A percentile compares a stretch with the other conserved stretches of the same genome.
Conservation (phyloP, 140 eudicot species). For the Bidens hawaiensis region DNA sequence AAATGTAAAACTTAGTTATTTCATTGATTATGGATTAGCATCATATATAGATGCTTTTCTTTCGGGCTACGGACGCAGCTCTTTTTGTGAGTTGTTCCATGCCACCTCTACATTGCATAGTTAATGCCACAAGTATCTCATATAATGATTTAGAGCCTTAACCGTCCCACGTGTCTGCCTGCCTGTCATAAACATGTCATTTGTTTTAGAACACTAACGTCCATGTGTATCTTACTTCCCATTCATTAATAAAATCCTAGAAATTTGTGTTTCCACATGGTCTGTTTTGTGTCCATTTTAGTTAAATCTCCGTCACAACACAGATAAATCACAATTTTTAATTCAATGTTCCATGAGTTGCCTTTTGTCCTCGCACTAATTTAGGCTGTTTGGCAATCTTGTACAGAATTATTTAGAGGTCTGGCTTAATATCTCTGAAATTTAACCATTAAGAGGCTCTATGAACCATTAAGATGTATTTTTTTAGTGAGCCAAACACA, state of each 20-base stretch:
- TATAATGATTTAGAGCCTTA: not conserved
- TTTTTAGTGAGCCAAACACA: no score
- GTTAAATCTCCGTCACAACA: not conserved
- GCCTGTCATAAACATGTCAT: conserved; percentile 6
- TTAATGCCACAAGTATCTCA: conserved; percentile 16
- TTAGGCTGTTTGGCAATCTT: no score
- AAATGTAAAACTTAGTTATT: not conserved
- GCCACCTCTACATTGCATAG: conserved; percentile 6
- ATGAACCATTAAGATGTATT: no score
- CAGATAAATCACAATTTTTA: not conserved
- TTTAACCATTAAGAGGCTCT: no score
- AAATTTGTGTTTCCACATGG: conserved; percentile 5
- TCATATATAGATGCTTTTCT: not conserved
- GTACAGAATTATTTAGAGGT: no score
- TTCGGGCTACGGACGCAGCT: not conserved
- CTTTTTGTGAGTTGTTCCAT: not conserved
- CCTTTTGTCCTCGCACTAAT: no score
- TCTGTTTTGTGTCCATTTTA: not conserved
- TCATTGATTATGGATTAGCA: conserved; percentile 13
- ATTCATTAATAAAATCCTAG: conserved; percentile 1
- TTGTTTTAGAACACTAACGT: not conserved
- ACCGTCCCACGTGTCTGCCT: not conserved
- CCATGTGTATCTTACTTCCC: conserved; percentile 7
- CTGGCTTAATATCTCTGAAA: no score
- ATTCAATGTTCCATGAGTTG: not conserved